Conservation (phyloP, 768 basidiomycete species). For the Mycena galopus region DNA sequence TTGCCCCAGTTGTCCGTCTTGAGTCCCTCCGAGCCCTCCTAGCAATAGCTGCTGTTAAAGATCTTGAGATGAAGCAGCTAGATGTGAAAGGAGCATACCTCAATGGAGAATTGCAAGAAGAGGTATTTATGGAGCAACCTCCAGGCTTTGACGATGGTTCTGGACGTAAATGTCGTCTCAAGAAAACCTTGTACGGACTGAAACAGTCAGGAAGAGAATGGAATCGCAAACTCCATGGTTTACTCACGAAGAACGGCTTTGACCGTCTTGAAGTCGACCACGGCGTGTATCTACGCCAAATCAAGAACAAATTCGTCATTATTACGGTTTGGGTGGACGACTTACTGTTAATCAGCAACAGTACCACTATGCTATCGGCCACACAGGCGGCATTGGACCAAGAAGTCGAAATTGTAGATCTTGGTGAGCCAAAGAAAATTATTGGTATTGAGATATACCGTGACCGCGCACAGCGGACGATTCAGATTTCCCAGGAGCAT, state of each 20-base stretch:
- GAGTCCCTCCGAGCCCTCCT: slow-evolving; percentile 16
- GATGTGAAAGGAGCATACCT: no score
- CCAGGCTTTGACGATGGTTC: background rate
- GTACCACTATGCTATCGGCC: background rate
- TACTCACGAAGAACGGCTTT: background rate
- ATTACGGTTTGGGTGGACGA: background rate
- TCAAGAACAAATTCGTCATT: background rate
- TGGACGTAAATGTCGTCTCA: background rate
- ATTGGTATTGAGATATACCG: no score
- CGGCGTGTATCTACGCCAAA: background rate
- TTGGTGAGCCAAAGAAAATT: no score
- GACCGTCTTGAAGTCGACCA: background rate
- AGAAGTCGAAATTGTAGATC: background rate
- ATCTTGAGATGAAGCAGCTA: no score
- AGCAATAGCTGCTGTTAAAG: slow-evolving; percentile 12
- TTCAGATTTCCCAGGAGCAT: no score
- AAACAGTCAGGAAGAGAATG: background rate
- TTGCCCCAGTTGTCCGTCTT: slow-evolving; percentile 17
- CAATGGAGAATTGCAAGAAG: background rate
- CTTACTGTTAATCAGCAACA: background rate
- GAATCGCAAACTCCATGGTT: background rate
- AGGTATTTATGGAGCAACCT: background rate
- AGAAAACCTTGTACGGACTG: background rate
- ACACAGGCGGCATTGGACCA: background rate
- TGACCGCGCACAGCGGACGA: background rate